Evolutionary conservation across 2,329 filamentous ascomycete genomes (phyloP).

Genomic region (Calonectria ilicicola): DNA sequence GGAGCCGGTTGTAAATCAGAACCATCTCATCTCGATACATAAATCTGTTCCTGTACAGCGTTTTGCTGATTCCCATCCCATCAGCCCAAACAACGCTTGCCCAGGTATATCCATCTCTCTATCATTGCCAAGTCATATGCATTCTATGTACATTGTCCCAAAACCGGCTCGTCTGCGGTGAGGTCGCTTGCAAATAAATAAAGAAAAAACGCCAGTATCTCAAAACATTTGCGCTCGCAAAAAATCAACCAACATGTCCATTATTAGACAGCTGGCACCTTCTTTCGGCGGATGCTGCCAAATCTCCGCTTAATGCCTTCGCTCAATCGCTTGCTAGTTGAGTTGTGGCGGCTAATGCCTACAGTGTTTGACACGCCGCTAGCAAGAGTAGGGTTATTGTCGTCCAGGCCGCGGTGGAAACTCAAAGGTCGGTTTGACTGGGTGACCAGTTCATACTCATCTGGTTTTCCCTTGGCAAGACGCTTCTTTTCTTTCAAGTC

Average conservation of each 20-base stretch:
- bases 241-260: not conserved
- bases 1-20: not conserved
- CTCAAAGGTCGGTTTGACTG: constrained; percentile 36
- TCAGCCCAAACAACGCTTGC: not conserved
- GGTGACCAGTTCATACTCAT: constrained; percentile 64
- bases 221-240: not conserved
- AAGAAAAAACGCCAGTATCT: constrained; percentile 3
- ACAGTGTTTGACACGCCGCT: constrained; percentile 36
- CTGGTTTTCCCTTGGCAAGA: constrained; percentile 47
- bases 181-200: not conserved
- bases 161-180: not conserved
- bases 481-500: constrained; percentile 70
- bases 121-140: not conserved
- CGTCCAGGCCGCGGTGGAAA: constrained; percentile 60
- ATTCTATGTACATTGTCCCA: constrained; percentile 4
- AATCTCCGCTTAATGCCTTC: constrained; percentile 67
- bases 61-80: not conserved
- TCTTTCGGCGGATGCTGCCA: constrained; percentile 63
- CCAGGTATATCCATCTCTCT: constrained; percentile 1
- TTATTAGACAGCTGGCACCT: constrained; percentile 37
- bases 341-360: constrained; percentile 53
- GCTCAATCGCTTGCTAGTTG: constrained; percentile 57
- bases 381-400: constrained; percentile 42
- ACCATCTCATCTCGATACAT: not conserved
- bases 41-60: not conserved